Base-by-base conservation (phyloP, 1,284 basidiomycete species). In the Vanrija pseudolonga region DNA sequence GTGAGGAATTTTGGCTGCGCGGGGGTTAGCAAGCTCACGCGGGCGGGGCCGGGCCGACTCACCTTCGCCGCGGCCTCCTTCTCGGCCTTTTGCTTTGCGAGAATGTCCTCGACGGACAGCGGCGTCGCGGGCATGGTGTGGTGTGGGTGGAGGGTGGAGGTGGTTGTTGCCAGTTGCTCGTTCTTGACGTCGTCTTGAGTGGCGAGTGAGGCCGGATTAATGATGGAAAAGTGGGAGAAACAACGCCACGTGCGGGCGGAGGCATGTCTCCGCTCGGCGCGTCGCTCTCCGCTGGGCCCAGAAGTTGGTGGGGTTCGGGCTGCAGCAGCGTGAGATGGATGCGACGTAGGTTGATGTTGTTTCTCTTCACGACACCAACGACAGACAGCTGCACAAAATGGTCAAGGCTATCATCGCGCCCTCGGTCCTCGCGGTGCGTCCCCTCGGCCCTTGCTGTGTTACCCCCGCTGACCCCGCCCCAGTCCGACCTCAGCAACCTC, bases 401-500 rank as follows among this genome's bases (percentile, higher is more conserved):
- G 87, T 85, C 64, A 83, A 83, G 68, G 85, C 89, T 18, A 92
- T 94, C 76, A 89, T 95, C 73, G 85, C 90, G 9, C 90, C 90
- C 28, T 93, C 90, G 15, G 89, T 93, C 39, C 86, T 94, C 24
- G 90, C 91, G 56, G 73, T 76, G 73, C 37, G 26, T n/a, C 6
- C 11, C 28, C 6, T 12, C 12, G 5, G 18, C 36, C 17, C 36
- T 32, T 14, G 28, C 38, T 17, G n/a, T 22, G 14, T 11, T 4
- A 3, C 20, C 12, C 20, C 9, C 47, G 46, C 39, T 57, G 45
- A 58, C 38, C 26, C 26, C 26, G 2, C 23, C 14, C 15, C 62
- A 75, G 73, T 91, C 89, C n/a, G 91, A 97, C 80, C 91, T 97
- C 77, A 90, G 90, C 40, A 86, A 93, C 69, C 84, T 97, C 61